phyloP scores from a whole-genome alignment of 768 basidiomycete species.

The Calvatia gigantea region DNA sequence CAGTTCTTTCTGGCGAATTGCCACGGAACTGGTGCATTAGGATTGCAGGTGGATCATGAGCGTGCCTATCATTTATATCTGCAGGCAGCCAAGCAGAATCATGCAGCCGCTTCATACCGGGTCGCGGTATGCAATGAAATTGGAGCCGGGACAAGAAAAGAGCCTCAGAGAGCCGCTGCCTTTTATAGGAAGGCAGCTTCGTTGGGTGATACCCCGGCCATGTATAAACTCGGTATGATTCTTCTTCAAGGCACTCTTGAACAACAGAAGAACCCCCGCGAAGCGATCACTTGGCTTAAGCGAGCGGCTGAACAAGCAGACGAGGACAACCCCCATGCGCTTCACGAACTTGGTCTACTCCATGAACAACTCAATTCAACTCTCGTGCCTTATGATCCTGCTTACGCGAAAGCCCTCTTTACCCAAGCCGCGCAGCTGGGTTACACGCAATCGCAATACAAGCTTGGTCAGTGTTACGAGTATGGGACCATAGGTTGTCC shows the following conservation, averaged over 20 bases:
- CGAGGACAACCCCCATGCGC: conserved; percentile 95
- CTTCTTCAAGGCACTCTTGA: conserved; percentile 80
- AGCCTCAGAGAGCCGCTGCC: conserved; percentile 83
- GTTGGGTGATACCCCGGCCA: conserved; percentile 93
- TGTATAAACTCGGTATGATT: conserved; percentile 99
- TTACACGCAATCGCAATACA: conserved; percentile 92
- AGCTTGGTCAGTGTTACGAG: conserved; percentile 93
- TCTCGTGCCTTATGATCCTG: conserved; percentile 75
- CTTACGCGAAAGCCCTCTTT: conserved; percentile 80
- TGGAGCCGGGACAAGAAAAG: conserved; percentile 90
- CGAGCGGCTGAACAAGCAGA: conserved; percentile 97
- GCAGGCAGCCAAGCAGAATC: conserved; percentile 96
- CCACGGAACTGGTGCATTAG: conserved; percentile 91
- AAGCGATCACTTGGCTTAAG: conserved; percentile 92
- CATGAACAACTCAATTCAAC: conserved; percentile 69
- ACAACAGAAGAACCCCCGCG: conserved; percentile 81
- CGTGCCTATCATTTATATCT: conserved; percentile 96
- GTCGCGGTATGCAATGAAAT: conserved; percentile 99
- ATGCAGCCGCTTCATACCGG: conserved; percentile 91
- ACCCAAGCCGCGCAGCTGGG: conserved; percentile 91
- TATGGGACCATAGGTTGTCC: conserved; percentile 87
- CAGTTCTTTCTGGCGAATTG: conserved; percentile 99
- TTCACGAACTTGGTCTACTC: conserved; percentile 90
- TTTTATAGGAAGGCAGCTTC: conserved; percentile 98
- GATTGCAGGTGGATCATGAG: conserved; percentile 96